phyloP scores from a whole-genome alignment of 768 basidiomycete genomes.

The Mycena filopes region DNA sequence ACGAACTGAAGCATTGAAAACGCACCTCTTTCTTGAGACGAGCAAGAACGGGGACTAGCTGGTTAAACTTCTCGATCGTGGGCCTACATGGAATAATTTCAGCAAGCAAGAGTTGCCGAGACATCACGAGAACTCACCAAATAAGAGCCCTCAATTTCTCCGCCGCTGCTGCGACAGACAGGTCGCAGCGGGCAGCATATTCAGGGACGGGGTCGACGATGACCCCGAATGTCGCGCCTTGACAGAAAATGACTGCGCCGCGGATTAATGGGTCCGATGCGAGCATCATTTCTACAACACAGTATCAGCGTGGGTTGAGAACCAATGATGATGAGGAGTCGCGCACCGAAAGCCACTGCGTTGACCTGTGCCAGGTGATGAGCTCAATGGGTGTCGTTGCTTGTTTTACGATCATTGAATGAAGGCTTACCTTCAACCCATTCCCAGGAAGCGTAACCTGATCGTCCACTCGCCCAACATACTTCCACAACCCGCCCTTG shows the following conservation, averaged over 20 bases:
- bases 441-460: neutral
- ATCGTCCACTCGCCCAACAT: slow-evolving; percentile 2
- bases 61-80: neutral
- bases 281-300: slow-evolving; percentile 6
- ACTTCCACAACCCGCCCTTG: slow-evolving; percentile 14
- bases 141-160: neutral
- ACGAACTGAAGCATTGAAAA: no score
- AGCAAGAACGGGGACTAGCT: neutral
- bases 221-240: neutral
- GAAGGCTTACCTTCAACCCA: slow-evolving; percentile 1
- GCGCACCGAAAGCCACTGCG: slow-evolving; percentile 6
- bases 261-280: slow-evolving; percentile 10
- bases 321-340: neutral
- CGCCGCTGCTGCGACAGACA: neutral
- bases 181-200: neutral
- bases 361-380: neutral
- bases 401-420: no score
- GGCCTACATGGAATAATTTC: neutral
- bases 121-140: neutral
- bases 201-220: slow-evolving; percentile 9
- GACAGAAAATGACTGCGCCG: neutral
- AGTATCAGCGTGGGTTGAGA: neutral
- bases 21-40: slow-evolving; percentile 7
- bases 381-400: no score
- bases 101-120: no score